Evolutionary conservation across 176 grass and related monocot genomes (phyloP), one percentile per base, ranked within the genome.

Genomic region (Luzula sylvatica): DNA sequence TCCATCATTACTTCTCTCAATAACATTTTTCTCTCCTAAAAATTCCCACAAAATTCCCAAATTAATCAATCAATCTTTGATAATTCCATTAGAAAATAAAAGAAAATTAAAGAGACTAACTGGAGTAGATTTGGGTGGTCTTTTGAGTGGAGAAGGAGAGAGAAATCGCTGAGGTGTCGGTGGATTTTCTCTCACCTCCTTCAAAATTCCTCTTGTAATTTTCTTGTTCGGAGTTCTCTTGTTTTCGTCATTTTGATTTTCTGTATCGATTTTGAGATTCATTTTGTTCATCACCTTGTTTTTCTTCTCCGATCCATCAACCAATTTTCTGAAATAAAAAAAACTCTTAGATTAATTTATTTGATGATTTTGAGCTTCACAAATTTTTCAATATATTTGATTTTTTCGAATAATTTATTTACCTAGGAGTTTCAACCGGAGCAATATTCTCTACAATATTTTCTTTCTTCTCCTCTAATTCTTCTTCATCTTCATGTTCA

Each of bases 91-190:
- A 35, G 1, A 35, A 7, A 35, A 35, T 35, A 7, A 35, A 35
- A 35, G 9, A 17, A 12, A 46, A 4, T 12, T 17, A 46, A n/a
- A 46, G 43, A 17, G 25, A 38, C 56, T 57, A 70, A 58, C 46
- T 17, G 43, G 46, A 50, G 60, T 82, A 42, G 83, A 56, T 70
- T 77, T 98, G 18, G 74, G 68, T 63, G 68, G 68, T 53, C 82
- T 98, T 53, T 65, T 80, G 18, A 96, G 78, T 63, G 77, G 84
- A 32, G 70, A 88, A 46, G 85, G 92, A 3, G 85, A 87, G 56
- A 80, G 77, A 67, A 98, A 86, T 26, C 81, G 74, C 42, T 90
- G 85, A 0, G 85, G 92, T 40, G 92, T 98, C 1, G 92, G 92
- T 18, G 92, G 92, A 50, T 65, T 75, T 4, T 80, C 92, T 67